Conservation (phyloP, 495 filamentous ascomycete genomes). For the Neohortaea acidophila region DNA sequence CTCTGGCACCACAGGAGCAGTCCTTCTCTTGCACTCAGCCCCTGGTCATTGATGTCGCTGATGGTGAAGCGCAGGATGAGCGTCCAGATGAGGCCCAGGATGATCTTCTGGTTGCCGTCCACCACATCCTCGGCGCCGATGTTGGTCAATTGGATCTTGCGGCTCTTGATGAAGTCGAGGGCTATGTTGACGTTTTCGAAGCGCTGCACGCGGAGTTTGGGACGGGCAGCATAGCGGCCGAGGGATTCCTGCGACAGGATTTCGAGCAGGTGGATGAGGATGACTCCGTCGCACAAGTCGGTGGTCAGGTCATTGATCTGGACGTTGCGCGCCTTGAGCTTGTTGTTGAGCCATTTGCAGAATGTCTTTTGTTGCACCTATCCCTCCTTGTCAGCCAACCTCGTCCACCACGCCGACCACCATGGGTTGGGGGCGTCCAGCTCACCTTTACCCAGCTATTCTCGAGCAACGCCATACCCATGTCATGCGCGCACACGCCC, state of each 20-base stretch:
- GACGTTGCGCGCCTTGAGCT: constrained; percentile 60
- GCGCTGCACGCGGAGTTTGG: constrained; percentile 87
- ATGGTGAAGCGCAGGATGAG: constrained; percentile 95
- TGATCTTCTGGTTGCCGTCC: constrained; percentile 94
- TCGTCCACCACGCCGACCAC: not conserved
- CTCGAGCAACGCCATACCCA: constrained; percentile 47
- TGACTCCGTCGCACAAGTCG: constrained; percentile 86
- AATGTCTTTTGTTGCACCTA: constrained; percentile 92
- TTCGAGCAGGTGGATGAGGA: constrained; percentile 91
- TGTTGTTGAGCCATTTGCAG: constrained; percentile 98
- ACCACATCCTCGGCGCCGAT: constrained; percentile 98
- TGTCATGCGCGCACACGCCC: not conserved
- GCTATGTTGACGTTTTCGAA: constrained; percentile 98
- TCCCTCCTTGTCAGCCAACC: constrained; percentile 2
- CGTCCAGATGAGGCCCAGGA: constrained; percentile 92
- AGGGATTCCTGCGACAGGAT: constrained; percentile 86
- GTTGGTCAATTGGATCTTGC: constrained; percentile 92
- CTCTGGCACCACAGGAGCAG: constrained; percentile 92
- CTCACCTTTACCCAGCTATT: constrained; percentile 65
- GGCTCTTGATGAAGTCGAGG: constrained; percentile 78
- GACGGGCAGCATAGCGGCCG: constrained; percentile 87
- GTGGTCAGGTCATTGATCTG: constrained; percentile 67
- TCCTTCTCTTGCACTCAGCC: constrained; percentile 94
- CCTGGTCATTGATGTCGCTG: constrained; percentile 95
- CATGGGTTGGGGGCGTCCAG: not conserved